Conservation (phyloP, 2,329 filamentous ascomycete genomes). For the Plectosphaerella cucumerina region DNA sequence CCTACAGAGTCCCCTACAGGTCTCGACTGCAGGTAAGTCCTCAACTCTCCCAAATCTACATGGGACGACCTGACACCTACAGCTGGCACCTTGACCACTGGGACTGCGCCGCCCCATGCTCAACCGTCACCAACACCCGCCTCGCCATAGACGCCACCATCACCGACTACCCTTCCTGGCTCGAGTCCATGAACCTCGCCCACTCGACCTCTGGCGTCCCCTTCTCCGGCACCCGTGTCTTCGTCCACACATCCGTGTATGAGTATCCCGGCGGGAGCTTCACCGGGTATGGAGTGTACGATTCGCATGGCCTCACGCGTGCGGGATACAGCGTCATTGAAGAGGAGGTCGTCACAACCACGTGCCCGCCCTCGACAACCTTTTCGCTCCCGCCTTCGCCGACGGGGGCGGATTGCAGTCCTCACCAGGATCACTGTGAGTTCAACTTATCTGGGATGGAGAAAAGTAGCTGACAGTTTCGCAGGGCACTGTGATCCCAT, state of each 20-base stretch:
- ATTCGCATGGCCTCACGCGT: slow-evolving; percentile 13
- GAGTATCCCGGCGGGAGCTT: slow-evolving; percentile 11
- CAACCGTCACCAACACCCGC: slow-evolving; percentile 16
- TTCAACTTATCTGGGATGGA: neutral
- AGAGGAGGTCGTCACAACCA: slow-evolving; percentile 3
- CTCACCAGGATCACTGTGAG: slow-evolving; percentile 4
- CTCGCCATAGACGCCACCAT: slow-evolving; percentile 16
- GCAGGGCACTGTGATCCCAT: slow-evolving; percentile 14
- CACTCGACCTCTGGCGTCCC: slow-evolving; percentile 15
- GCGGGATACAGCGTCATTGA: slow-evolving; percentile 16
- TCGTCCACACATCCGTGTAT: slow-evolving; percentile 12
- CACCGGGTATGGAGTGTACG: slow-evolving; percentile 16
- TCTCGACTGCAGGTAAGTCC: slow-evolving; percentile 4
- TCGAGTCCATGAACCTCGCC: slow-evolving; percentile 14
- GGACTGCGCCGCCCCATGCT: slow-evolving; percentile 18
- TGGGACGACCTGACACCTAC: neutral
- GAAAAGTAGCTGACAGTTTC: neutral
- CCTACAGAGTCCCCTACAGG: slow-evolving; percentile 3
- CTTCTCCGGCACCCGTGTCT: slow-evolving; percentile 12
- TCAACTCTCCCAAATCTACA: neutral
- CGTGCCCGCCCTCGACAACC: slow-evolving; percentile 6
- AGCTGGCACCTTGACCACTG: slow-evolving; percentile 9
- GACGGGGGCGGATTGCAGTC: neutral
- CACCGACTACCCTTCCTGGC: slow-evolving; percentile 12
- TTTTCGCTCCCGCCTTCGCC: slow-evolving; percentile 1